Evolutionary conservation across 2,329 filamentous ascomycete genomes (phyloP), one percentile per base, ranked within the genome.

Genomic region (Juglanconis sp.): DNA sequence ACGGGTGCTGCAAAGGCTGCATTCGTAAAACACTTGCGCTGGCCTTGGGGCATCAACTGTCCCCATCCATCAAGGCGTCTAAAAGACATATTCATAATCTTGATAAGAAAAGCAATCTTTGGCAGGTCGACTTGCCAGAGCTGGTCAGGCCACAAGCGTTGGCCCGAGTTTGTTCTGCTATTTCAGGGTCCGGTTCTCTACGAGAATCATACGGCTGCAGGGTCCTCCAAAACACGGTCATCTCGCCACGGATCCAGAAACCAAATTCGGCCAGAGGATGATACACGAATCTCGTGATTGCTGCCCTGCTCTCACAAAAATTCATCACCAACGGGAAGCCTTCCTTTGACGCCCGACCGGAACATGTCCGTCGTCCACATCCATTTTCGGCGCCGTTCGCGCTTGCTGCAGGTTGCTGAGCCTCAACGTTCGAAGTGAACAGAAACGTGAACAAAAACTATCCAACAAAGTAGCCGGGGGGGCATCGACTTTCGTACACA

Each of bases 181-280:
- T 47, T 40, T 40, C 36, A 9, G 36, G 36, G 8, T 30, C 32
- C 53, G 32, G 44, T 47, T 47, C 42, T 46, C 24, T 56, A 49
- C 53, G 53, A 56, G 44, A 49, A 56, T 56, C 53, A 40, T 49
- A 49, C 53, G 53, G 42, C 34, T 31, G 13, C 34, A 49, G 46
- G 53, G 53, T 34, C 44, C 10, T 31, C 31, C 46, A 10, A 56
- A 48, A 56, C 44, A 38, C 44, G 9, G 53, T 49, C 53, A 56
- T 56, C 44, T 56, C 53, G 53, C 53, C 44, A 56, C 53, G 44
- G 15, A 13, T 31, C 53, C 36, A 10, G 35, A 51, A 24, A 42
- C 32, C n/a, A 49, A 31, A 30, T 8, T 40, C 34, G 17, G n/a
- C 53, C 44, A 5, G 17, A 48, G 11, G 10, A 13, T 34, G 38